phyloP scores from a whole-genome alignment of 805 yeast species.

The Cephaloascus albidus region DNA sequence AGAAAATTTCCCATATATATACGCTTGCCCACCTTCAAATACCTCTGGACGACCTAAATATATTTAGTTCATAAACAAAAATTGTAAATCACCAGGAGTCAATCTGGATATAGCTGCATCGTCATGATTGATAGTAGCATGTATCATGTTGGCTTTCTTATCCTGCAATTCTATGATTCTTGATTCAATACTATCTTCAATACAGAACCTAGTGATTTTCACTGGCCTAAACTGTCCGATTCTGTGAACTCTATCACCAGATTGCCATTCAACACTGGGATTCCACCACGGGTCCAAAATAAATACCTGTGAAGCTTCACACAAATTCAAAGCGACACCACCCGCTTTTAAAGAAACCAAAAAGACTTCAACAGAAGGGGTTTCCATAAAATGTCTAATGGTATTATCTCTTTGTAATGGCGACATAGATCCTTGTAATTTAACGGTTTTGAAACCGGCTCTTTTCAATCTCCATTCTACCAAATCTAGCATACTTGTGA shows the following conservation, averaged over 20 bases:
- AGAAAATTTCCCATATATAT: too few relatives aligned
- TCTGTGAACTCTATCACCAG: constrained; percentile 96
- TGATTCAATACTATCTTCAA: constrained; percentile 94
- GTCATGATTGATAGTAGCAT: constrained; percentile 91
- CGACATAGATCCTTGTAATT: constrained; percentile 93
- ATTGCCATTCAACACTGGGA: constrained; percentile 97
- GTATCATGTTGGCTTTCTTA: constrained; percentile 96
- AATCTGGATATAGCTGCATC: constrained; percentile 82
- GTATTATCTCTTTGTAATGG: constrained; percentile 92
- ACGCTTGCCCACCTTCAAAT: too few relatives aligned
- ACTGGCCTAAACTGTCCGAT: constrained; percentile 96
- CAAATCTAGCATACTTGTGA: constrained; percentile 91
- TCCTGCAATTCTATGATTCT: constrained; percentile 94
- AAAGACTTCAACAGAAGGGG: constrained; percentile 86
- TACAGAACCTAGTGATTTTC: constrained; percentile 82
- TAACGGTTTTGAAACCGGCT: constrained; percentile 93
- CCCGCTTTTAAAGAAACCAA: constrained; percentile 95
- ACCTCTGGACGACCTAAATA: too few relatives aligned
- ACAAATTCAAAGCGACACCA: constrained; percentile 93
- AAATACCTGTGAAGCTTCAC: constrained; percentile 96
- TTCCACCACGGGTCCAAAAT: constrained; percentile 99
- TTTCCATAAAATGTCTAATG: constrained; percentile 86
- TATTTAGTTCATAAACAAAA: constrained; percentile 71
- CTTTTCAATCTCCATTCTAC: constrained; percentile 93
- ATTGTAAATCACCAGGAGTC: constrained; percentile 92